Base-by-base conservation (phyloP, 2,329 filamentous ascomycete species). In the Emmonsia crescens region DNA sequence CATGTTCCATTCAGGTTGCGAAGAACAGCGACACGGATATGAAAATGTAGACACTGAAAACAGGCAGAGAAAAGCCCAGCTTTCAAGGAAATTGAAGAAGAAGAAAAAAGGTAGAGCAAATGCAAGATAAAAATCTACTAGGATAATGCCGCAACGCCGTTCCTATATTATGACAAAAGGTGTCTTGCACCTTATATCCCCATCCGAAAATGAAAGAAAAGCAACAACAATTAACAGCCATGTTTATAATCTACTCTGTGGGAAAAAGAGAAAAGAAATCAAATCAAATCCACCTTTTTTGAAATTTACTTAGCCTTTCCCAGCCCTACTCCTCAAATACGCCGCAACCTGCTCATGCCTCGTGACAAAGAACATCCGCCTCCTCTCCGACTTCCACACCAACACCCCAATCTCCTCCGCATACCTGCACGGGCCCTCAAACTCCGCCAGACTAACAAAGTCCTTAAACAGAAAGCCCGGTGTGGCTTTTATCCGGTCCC, bases 361-460 rank as follows among this genome's bases (percentile, higher is more conserved):
- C 63, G 85, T 95, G 6, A 95, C 91, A 73, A 99, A 99, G 76
- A 99, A 96, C 80, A 89, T 87, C 64, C 87, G 83, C 72, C 86
- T 87, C 60, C 80, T 79, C 70, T 96, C 89, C 67, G 86, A 94
- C 71, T 86, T 87, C 91, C 93, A 97, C 3, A 89, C 83, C 70
- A 96, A 74, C 36, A 99, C 92, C 19, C 94, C 94, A 64, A 96
- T 86, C 72, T 95, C 91, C 67, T 93, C 88, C 0, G 94, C 93
- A 75, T 96, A 86, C 48, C 73, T 72, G 61, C 77, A 79, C 10
- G 75, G 73, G 1, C 72, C 74, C 62, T 79, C 76, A 60, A 79
- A 94, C 62, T 84, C 83, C 4, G 85, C 82, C 12, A 90, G 83
- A 52, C 81, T 85, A 51, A 85, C 84, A 71, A 97, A 96, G 65